phyloP scores from a whole-genome alignment of 257 asterid species.

The Gentiana macrophylla region DNA sequence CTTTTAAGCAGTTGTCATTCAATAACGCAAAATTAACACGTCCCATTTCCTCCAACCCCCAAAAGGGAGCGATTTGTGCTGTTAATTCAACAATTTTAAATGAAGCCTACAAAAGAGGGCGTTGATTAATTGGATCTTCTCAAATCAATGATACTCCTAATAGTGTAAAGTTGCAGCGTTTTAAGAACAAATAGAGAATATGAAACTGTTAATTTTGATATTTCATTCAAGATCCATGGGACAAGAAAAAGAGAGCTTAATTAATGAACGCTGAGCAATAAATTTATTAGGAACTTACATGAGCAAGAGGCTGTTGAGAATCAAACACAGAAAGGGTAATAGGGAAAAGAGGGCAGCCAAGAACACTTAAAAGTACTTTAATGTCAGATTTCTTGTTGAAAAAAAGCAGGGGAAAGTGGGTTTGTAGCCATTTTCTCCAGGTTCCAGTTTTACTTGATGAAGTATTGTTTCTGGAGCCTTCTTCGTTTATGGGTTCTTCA shows the following conservation, averaged over 20 bases:
- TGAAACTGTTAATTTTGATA: not conserved
- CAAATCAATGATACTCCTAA: too few relatives aligned
- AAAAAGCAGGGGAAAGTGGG: slow-evolving; percentile 42
- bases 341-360: slow-evolving; percentile 81
- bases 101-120: not conserved
- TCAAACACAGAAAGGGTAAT: slow-evolving; percentile 15
- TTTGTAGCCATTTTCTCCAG: slow-evolving; percentile 57
- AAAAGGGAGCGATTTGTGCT: slow-evolving; percentile 7
- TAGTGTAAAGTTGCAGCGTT: not conserved
- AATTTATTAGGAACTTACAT: slow-evolving; percentile 25
- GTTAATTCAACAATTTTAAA: not conserved
- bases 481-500: slow-evolving; percentile 57
- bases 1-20: not conserved
- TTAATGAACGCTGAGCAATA: not conserved
- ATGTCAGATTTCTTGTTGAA: slow-evolving; percentile 59
- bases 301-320: slow-evolving; percentile 27
- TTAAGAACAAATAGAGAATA: not conserved
- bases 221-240: too few relatives aligned
- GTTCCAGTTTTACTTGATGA: slow-evolving; percentile 26
- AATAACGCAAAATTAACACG: not conserved
- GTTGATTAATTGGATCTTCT: not conserved
- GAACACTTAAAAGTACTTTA: slow-evolving; percentile 57
- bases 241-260: not conserved
- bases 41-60: not conserved
- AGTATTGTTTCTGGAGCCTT: slow-evolving; percentile 15